phyloP scores from a whole-genome alignment of 768 basidiomycete genomes.

The Phanerochaete carnosa region DNA sequence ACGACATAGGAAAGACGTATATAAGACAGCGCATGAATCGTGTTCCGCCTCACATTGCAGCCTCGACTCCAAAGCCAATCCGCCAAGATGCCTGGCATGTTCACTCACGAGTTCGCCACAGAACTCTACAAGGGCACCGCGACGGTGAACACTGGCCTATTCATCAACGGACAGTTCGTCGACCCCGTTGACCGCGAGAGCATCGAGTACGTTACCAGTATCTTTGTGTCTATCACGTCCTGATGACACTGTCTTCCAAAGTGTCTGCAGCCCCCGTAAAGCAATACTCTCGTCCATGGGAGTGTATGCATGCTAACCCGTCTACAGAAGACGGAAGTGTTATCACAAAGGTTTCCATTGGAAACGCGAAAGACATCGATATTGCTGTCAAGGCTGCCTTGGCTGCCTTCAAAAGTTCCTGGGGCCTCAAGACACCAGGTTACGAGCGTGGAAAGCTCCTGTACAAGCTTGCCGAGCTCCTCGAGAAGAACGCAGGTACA shows the following conservation, averaged over 20 bases:
- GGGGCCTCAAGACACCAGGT: constrained; percentile 51
- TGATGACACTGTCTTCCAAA: not conserved
- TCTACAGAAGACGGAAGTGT: constrained; percentile 5
- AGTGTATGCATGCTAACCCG: not conserved
- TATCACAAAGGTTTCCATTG: constrained; percentile 33
- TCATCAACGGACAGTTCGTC: constrained; percentile 38
- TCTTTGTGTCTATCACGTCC: not conserved
- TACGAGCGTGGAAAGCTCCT: constrained; percentile 38
- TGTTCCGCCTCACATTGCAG: too few species aligned
- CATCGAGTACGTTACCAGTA: constrained; percentile 12
- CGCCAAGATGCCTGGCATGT: constrained; percentile 12
- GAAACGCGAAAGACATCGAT: constrained; percentile 41
- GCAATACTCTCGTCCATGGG: not conserved
- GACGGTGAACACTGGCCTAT: constrained; percentile 34
- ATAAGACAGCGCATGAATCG: not conserved
- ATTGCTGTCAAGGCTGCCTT: constrained; percentile 39
- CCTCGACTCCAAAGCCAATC: not conserved
- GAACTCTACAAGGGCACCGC: constrained; percentile 24
- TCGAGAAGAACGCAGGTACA: constrained; percentile 44
- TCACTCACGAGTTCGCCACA: constrained; percentile 24
- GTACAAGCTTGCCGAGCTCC: constrained; percentile 46
- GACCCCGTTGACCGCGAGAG: constrained; percentile 11
- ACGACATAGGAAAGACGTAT: not conserved
- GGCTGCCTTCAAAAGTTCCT: constrained; percentile 36
- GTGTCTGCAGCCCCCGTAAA: not conserved